Evolutionary conservation across 345 rosid species (phyloP).

Genomic region (Erucastrum elatum): DNA sequence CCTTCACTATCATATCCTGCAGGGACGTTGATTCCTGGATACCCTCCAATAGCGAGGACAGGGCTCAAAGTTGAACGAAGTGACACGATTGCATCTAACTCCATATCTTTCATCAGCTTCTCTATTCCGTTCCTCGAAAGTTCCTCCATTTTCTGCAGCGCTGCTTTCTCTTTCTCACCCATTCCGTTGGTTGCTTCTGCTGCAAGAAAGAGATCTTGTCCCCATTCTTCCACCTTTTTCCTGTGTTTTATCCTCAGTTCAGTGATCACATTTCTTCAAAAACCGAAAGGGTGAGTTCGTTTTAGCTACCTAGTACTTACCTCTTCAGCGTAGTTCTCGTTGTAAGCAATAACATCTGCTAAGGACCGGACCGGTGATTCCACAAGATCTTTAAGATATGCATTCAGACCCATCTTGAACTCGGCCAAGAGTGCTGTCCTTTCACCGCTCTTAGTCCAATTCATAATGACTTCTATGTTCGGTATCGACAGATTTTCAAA

Average conservation of each 20-base stretch:
- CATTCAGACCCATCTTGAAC: constrained; percentile 55
- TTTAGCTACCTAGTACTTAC: constrained; percentile 28
- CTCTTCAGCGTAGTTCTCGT: constrained; percentile 45
- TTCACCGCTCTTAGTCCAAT: constrained; percentile 42
- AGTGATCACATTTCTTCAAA: not conserved
- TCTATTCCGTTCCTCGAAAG: constrained; percentile 51
- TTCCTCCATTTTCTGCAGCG: constrained; percentile 32
- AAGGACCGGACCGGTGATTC: constrained; percentile 59
- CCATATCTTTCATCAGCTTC: constrained; percentile 50
- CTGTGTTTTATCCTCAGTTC: constrained; percentile 35
- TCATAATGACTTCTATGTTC: constrained; percentile 37
- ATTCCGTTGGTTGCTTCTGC: constrained; percentile 50
- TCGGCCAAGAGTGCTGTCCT: constrained; percentile 44
- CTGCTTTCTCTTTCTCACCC: constrained; percentile 34
- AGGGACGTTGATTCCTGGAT: constrained; percentile 67
- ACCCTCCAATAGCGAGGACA: constrained; percentile 67
- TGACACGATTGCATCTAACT: constrained; percentile 60
- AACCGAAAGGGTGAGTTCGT: not conserved
- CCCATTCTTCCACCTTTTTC: constrained; percentile 52
- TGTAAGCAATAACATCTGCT: constrained; percentile 60
- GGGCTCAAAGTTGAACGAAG: constrained; percentile 1
- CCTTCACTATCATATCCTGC: constrained; percentile 57
- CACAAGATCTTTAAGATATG: constrained; percentile 47
- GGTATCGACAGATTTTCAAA: constrained; percentile 48
- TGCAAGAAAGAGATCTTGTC: constrained; percentile 46